Evolutionary conservation across 441 rosid species (phyloP).

Genomic region (Adansonia rubrostipa): DNA sequence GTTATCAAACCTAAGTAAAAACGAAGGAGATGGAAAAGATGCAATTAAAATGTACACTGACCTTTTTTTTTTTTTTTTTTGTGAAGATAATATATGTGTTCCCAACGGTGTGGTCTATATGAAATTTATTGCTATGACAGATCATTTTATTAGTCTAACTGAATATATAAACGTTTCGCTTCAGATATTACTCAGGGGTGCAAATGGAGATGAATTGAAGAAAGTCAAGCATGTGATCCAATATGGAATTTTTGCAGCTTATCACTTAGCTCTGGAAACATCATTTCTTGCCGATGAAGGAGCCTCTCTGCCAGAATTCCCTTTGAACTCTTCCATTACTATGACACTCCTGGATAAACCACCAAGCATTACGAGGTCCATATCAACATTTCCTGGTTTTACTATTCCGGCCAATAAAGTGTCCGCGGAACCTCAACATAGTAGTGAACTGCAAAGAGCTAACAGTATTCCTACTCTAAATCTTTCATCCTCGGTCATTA

Average conservation of each 20-base stretch:
- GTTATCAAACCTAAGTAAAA: constrained; percentile 6
- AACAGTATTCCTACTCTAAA: constrained; percentile 49
- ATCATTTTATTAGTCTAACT: constrained; percentile 19
- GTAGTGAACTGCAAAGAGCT: constrained; percentile 47
- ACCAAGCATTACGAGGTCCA: constrained; percentile 72
- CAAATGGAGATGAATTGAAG: constrained; percentile 84
- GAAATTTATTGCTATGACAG: constrained; percentile 11
- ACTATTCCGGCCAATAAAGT: constrained; percentile 56
- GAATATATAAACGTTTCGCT: constrained; percentile 30
- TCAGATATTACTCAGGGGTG: constrained; percentile 97
- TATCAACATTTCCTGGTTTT: constrained; percentile 92
- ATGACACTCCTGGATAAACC: constrained; percentile 88
- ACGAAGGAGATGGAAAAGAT: not conserved
- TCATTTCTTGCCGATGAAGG: constrained; percentile 99
- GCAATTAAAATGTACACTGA: not conserved
- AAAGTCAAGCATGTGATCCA: constrained; percentile 96
- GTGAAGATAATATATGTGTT: not conserved
- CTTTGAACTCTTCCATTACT: constrained; percentile 72
- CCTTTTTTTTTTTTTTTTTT: not conserved
- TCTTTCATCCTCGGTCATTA: constrained; percentile 37
- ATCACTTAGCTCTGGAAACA: constrained; percentile 93
- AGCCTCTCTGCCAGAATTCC: constrained; percentile 86
- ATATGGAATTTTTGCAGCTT: constrained; percentile 97
- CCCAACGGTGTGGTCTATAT: not conserved
- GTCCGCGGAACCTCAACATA: constrained; percentile 36